Evolutionary conservation across 768 basidiomycete species (phyloP).

Genomic region (Myochromella boudieri): DNA sequence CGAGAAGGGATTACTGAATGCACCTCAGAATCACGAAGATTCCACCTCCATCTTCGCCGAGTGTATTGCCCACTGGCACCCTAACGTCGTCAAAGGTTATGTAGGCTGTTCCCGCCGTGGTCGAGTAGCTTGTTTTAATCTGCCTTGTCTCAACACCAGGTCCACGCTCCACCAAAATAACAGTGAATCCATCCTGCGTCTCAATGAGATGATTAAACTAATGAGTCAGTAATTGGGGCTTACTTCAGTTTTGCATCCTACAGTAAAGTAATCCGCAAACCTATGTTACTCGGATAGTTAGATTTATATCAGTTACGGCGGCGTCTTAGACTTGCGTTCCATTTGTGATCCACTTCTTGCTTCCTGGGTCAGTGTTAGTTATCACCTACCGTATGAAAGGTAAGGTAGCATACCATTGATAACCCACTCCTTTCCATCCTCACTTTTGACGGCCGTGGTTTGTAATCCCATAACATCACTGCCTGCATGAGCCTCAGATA

Average conservation of each 20-base stretch:
- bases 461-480: slow-evolving; percentile 80
- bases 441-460: slow-evolving; percentile 75
- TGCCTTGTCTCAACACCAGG: slow-evolving; percentile 75
- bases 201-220: background rate
- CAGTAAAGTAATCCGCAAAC: slow-evolving; percentile 66
- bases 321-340: slow-evolving; percentile 45
- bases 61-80: slow-evolving; percentile 85
- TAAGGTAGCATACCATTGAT: slow-evolving; percentile 59
- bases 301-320: background rate
- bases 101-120: slow-evolving; percentile 83
- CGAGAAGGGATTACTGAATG: background rate
- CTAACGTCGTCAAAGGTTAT: slow-evolving; percentile 83
- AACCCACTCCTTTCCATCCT: slow-evolving; percentile 82
- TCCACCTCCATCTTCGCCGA: slow-evolving; percentile 44
- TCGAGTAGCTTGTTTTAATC: slow-evolving; percentile 67
- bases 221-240: background rate
- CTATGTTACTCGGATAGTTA: slow-evolving; percentile 16
- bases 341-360: slow-evolving; percentile 89
- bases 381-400: no score
- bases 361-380: slow-evolving; percentile 30
- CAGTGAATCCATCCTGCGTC: slow-evolving; percentile 45
- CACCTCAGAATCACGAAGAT: slow-evolving; percentile 32
- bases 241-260: slow-evolving; percentile 67
- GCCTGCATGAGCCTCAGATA: slow-evolving; percentile 87
- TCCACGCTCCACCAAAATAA: slow-evolving; percentile 29